These are phyloP conservation scores for Paspalum vaginatum DNA, from an alignment of 176 grass and related monocot species.

Conservation along the genomic window DNA sequence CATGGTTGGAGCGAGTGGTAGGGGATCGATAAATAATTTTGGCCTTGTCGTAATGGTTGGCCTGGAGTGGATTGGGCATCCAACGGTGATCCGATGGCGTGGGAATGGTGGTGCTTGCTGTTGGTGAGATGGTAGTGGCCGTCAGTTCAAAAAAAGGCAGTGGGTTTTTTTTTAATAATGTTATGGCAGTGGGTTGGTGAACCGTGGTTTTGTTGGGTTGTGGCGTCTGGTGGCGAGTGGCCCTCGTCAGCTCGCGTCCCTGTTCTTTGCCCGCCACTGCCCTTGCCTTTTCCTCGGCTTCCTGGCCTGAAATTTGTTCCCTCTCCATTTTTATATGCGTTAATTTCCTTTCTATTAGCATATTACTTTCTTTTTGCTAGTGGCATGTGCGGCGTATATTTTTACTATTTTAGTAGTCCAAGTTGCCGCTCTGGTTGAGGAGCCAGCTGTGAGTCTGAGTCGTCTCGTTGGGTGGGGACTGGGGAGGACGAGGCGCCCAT, in stretches of 20 bases:
- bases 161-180: too few species aligned
- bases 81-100: slow-evolving; percentile 44
- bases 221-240: slow-evolving; percentile 6
- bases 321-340: neutral
- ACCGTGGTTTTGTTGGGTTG: slow-evolving; percentile 32
- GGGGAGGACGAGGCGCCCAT: neutral
- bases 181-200: neutral
- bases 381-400: neutral
- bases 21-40: neutral
- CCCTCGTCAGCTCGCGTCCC: neutral
- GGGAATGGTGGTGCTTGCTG: slow-evolving; percentile 6
- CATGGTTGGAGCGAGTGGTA: slow-evolving; percentile 18
- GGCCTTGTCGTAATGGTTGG: slow-evolving; percentile 43
- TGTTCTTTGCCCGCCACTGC: neutral
- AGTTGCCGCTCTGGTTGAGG: neutral
- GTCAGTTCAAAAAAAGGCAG: too few species aligned
- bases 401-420: neutral
- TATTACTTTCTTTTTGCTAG: neutral
- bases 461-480: neutral
- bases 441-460: neutral
- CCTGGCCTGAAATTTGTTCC: slow-evolving; percentile 31
- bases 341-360: neutral
- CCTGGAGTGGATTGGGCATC: slow-evolving; percentile 44
- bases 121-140: neutral
- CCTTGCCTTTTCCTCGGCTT: neutral